These are phyloP conservation scores for Colletotrichum acutatum DNA, from an alignment of 2,329 filamentous ascomycete species.

Conservation along the genomic window DNA sequence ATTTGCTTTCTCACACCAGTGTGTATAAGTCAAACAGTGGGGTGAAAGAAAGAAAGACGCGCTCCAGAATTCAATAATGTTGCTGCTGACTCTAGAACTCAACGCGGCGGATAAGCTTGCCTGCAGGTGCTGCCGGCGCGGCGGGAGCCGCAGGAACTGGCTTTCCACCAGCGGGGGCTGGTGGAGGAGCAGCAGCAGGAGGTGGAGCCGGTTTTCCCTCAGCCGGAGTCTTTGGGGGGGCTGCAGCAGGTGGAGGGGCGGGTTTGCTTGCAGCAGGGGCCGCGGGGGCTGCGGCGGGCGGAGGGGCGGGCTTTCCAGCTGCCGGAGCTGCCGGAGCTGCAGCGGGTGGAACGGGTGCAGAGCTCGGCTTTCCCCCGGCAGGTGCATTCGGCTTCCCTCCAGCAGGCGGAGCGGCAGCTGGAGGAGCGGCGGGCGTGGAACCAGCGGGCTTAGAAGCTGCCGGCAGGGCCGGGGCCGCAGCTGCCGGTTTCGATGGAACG, in stretches of 20 bases:
- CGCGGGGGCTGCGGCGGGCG: background rate
- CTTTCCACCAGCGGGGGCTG: background rate
- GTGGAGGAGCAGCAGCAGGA: background rate
- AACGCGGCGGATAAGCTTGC: background rate
- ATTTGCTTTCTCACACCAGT: background rate
- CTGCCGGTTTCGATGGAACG: background rate
- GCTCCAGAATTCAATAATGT: too few species aligned
- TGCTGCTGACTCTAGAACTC: background rate
- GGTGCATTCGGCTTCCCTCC: background rate
- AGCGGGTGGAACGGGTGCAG: background rate
- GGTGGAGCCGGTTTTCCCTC: background rate
- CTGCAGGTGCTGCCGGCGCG: too few species aligned
- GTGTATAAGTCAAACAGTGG: background rate
- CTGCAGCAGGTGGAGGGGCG: background rate
- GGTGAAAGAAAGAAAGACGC: background rate
- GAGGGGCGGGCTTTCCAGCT: conserved; percentile 12
- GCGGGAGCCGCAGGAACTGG: background rate
- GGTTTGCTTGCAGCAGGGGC: background rate
- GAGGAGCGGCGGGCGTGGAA: background rate
- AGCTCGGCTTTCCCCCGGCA: background rate
- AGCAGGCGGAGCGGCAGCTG: background rate
- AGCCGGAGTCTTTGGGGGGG: background rate
- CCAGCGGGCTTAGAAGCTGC: background rate
- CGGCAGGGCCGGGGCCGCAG: background rate
- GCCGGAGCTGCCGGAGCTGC: conserved; percentile 3